A percentile compares a stretch with the other conserved stretches of the same genome.
These are phyloP conservation scores for Tolypocladium pustulatum DNA, from an alignment of 2,329 filamentous ascomycete genomes.

Conservation along the genomic window DNA sequence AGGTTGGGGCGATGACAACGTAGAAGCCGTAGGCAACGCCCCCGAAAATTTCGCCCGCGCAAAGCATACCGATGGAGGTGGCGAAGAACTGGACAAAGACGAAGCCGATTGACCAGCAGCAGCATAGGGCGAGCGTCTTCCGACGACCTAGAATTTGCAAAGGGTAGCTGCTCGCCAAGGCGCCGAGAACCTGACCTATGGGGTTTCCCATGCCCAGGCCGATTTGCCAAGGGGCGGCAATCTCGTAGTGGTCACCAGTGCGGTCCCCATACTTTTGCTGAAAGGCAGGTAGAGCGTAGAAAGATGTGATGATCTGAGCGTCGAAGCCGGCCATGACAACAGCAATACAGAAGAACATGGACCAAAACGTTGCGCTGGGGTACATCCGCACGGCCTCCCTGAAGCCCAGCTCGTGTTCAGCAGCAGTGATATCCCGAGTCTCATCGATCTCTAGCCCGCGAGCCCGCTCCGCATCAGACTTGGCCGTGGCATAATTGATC, in stretches of 20 bases:
- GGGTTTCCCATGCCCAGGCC: conserved; percentile 42
- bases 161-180: conserved; percentile 36
- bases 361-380: conserved; percentile 41
- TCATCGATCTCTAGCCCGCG: neutral
- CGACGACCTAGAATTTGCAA: conserved; percentile 23
- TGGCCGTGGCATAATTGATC: no score
- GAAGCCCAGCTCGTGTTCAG: conserved; percentile 29
- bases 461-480: neutral
- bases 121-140: conserved; percentile 41
- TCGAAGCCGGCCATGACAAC: conserved; percentile 56
- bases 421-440: conserved; percentile 5
- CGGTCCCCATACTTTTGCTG: conserved; percentile 29
- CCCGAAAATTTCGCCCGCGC: conserved; percentile 35
- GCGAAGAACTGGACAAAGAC: conserved; percentile 23
- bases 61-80: conserved; percentile 24
- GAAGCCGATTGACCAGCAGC: conserved; percentile 18
- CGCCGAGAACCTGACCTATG: conserved; percentile 45
- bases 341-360: conserved; percentile 46
- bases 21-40: conserved; percentile 32
- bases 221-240: conserved; percentile 34
- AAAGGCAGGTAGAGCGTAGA: conserved; percentile 51
- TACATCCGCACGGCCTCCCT: conserved; percentile 29
- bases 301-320: conserved; percentile 51
- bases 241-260: conserved; percentile 18
- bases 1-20: conserved; percentile 29